A percentile compares a stretch with the other conserved stretches of the same genome.
These are phyloP conservation scores for Scheffersomyces lignicola DNA, from an alignment of 1,139 yeast genomes.

Conservation along the genomic window DNA sequence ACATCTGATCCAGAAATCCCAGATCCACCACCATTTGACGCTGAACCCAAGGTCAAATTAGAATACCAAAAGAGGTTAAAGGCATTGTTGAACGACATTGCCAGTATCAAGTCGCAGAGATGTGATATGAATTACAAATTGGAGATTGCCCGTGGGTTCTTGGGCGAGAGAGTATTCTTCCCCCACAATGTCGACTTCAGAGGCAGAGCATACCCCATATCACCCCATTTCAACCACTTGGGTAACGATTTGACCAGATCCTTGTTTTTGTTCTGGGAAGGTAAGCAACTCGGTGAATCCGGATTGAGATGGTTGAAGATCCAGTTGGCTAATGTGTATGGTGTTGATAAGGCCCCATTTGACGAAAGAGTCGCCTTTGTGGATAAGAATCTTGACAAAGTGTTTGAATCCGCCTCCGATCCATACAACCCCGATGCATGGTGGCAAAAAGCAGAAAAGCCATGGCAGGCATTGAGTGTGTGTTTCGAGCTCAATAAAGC, in stretches of 20 bases:
- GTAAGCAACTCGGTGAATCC: conserved; percentile 67
- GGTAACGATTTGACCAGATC: conserved; percentile 93
- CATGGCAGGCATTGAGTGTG: conserved; percentile 92
- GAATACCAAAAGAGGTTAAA: conserved; percentile 68
- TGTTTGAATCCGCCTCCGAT: conserved; percentile 65
- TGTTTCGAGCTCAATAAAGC: conserved; percentile 83
- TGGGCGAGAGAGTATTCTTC: conserved; percentile 86
- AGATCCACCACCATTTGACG: conserved; percentile 59
- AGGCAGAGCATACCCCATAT: conserved; percentile 93
- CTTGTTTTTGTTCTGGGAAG: conserved; percentile 84
- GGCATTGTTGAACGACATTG: conserved; percentile 56
- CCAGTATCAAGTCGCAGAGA: conserved; percentile 77
- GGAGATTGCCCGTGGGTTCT: conserved; percentile 91
- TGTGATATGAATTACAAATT: conserved; percentile 92
- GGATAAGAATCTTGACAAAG: conserved; percentile 64
- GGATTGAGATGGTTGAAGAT: conserved; percentile 90
- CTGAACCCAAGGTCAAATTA: conserved; percentile 71
- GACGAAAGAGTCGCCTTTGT: conserved; percentile 72
- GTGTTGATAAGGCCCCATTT: conserved; percentile 81
- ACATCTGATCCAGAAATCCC: conserved; percentile 59
- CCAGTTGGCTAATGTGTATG: conserved; percentile 85
- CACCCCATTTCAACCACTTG: conserved; percentile 77
- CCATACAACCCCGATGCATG: conserved; percentile 66
- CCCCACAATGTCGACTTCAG: conserved; percentile 95
- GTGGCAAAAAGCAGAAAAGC: conserved; percentile 90